Evolutionary conservation across 139 green algal genomes (phyloP), one percentile per base, ranked within the genome.

Genomic region (Haematococcus sp.): DNA sequence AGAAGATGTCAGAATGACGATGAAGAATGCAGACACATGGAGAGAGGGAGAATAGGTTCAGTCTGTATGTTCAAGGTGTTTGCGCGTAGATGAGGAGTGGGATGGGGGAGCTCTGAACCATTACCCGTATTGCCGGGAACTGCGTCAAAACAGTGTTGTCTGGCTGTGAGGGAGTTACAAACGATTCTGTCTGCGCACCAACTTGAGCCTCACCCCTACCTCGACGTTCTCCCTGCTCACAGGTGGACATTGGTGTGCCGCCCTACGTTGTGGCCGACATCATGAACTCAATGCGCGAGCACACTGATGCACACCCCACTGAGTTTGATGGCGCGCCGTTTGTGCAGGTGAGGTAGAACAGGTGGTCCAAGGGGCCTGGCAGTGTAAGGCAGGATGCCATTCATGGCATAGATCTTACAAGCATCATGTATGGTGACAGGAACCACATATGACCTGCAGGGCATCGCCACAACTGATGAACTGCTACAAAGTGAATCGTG

Each of bases 291-390:
- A 32, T 73, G 66, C 16, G 32, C 2, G 66, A 73, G 66, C 46
- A 44, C 19, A 22, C 27, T 1, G 27, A 63, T 1, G 44, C 66
- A 27, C 7, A 23, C 17, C n/a, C 66, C 11, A 49, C 46, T 5
- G 66, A 73, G 66, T 73, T 63, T 25, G 66, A 61, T 11, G 66
- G 49, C n/a, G 64, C n/a, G n/a, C 64, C 64, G 3, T 58, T 60
- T 35, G 33, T 71, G 25, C 40, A 58, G 64, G 64, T 71, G 20
- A 13, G 34, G 27, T 9, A n/a, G n/a, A n/a, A n/a, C n/a, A n/a
- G n/a, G n/a, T n/a, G n/a, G n/a, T n/a, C n/a, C n/a, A n/a, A n/a
- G n/a, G n/a, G n/a, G n/a, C n/a, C n/a, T n/a, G n/a, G n/a, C n/a
- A n/a, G 5, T 54, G 32, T 13, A 31, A 31, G 9, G 9, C 34